Evolutionary conservation across 1,284 basidiomycete genomes (phyloP).

Genomic region (Trichosporon sp.): DNA sequence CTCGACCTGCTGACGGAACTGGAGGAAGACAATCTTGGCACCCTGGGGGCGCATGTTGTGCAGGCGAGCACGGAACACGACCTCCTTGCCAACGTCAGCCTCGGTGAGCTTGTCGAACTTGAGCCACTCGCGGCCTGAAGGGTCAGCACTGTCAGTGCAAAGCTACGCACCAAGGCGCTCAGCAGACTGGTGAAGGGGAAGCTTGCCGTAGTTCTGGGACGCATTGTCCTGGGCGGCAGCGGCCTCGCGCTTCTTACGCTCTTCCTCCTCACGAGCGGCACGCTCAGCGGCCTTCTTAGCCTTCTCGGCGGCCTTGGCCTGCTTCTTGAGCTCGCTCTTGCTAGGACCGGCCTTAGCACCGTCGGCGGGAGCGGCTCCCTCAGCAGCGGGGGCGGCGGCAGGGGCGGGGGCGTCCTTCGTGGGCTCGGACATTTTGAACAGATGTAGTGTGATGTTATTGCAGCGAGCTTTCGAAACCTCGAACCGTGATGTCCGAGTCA

Average conservation of each 20-base stretch:
- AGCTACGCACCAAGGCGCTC: constrained; percentile 52
- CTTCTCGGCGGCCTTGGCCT: constrained; percentile 88
- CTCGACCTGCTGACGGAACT: constrained; percentile 80
- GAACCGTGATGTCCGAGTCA: background rate
- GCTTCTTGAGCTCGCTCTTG: constrained; percentile 90
- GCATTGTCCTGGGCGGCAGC: constrained; percentile 78
- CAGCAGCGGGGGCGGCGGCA: constrained; percentile 13
- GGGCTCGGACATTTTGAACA: constrained; percentile 25
- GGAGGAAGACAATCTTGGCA: constrained; percentile 90
- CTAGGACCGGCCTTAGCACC: constrained; percentile 54
- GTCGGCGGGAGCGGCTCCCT: constrained; percentile 14
- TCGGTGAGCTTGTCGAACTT: constrained; percentile 66
- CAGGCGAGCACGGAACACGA: constrained; percentile 82
- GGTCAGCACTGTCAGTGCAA: constrained; percentile 8
- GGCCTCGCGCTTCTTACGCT: constrained; percentile 68
- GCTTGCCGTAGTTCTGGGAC: constrained; percentile 77
- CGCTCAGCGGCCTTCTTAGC: constrained; percentile 82
- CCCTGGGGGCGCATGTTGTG: constrained; percentile 88
- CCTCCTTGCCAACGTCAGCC: constrained; percentile 67
- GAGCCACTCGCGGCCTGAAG: constrained; percentile 53
- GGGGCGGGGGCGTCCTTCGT: constrained; percentile 13
- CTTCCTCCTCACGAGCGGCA: constrained; percentile 70
- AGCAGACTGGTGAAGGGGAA: constrained; percentile 90
- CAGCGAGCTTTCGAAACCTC: background rate
- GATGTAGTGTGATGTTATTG: background rate